Percentiles rank a stretch among this genome's conserved stretches.
Conservation (phyloP, 2,329 filamentous ascomycete genomes). For the Ustilaginoidea virens region DNA sequence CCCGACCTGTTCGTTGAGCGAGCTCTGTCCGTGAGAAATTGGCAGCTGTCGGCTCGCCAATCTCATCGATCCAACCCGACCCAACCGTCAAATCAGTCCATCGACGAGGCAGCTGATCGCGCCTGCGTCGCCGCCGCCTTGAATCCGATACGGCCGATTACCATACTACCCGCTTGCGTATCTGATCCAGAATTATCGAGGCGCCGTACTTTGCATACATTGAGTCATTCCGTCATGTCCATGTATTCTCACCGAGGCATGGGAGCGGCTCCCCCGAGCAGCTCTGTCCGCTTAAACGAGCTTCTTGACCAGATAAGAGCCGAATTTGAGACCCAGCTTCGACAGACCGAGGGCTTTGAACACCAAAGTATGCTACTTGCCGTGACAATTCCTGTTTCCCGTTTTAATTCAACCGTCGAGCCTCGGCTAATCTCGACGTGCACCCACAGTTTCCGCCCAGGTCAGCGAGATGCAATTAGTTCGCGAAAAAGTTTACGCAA, state of each 20-base stretch:
- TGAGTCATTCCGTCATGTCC: conserved; percentile 29
- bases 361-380: conserved; percentile 62
- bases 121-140: neutral
- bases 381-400: neutral
- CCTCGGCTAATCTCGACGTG: neutral
- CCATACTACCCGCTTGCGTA: too few species aligned
- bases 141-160: neutral
- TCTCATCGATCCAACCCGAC: too few species aligned
- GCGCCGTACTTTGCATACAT: neutral
- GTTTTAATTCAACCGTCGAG: neutral
- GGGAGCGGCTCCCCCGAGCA: conserved; percentile 48
- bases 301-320: conserved; percentile 78
- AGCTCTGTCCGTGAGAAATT: too few species aligned
- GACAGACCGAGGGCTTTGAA: conserved; percentile 75
- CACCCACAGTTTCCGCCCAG: conserved; percentile 60
- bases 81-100: too few species aligned
- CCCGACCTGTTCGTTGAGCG: too few species aligned
- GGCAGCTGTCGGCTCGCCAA: too few species aligned
- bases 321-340: conserved; percentile 78
- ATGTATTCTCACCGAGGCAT: conserved; percentile 91
- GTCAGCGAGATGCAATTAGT: conserved; percentile 93
- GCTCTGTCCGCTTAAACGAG: conserved; percentile 62
- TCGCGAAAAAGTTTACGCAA: conserved; percentile 77
- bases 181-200: too few species aligned
- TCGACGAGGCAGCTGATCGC: too few species aligned